phyloP scores from a whole-genome alignment of 305 asterid genomes.

The Salvia sclarea region DNA sequence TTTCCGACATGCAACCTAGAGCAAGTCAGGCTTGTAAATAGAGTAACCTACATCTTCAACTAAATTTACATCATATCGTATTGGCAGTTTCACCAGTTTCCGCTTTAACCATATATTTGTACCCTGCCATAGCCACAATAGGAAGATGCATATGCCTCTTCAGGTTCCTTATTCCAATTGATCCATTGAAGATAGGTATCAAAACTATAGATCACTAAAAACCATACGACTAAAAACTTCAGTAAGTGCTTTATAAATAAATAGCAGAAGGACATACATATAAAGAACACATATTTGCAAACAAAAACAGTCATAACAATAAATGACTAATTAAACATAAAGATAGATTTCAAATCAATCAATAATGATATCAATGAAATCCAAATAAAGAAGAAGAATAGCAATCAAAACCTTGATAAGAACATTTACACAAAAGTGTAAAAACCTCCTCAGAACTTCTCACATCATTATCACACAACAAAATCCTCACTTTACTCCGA shows the following conservation, averaged over 20 bases:
- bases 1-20: not conserved
- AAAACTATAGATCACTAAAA: conserved; percentile 14
- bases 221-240: conserved; percentile 3
- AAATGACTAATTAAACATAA: not conserved
- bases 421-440: conserved; percentile 86
- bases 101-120: not conserved
- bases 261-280: conserved; percentile 10
- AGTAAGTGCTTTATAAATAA: not conserved
- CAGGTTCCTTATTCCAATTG: not conserved
- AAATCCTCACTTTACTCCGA: conserved; percentile 91
- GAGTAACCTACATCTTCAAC: not conserved
- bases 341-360: not conserved
- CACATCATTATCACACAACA: conserved; percentile 89
- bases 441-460: conserved; percentile 75
- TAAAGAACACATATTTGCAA: not conserved
- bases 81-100: not conserved
- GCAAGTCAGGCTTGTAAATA: not conserved
- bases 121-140: not conserved
- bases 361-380: conserved; percentile 15
- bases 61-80: not conserved
- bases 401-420: conserved; percentile 78
- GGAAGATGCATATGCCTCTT: conserved; percentile 22
- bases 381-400: conserved; percentile 20
- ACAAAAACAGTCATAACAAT: not conserved
- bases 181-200: conserved; percentile 15